Evolutionary conservation across 2,329 filamentous ascomycete genomes (phyloP), one percentile per base, ranked within the genome.

Genomic region (Penicillium sp.): DNA sequence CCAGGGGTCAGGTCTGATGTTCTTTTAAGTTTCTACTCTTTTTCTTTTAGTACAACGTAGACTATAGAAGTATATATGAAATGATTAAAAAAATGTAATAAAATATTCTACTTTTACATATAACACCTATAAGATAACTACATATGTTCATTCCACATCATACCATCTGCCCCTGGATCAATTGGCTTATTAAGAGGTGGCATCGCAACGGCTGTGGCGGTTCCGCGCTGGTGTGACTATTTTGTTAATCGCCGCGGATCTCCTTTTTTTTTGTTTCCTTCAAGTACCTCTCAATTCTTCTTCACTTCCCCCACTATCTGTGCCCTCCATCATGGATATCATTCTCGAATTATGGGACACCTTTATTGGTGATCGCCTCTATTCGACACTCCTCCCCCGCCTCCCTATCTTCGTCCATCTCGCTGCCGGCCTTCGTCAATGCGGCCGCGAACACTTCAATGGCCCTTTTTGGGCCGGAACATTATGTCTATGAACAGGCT

Each of bases 261-360:
- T 50, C 46, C 37, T 66, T 44, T 58, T 35, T 35, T 61, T 57
- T 52, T 31, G 10, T 51, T 54, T 58, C 50, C 37, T 26, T 51
- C 41, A 50, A 47, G 31, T 55, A 51, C 47, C 47, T 28, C 37
- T 16, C 35, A 43, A 28, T 30, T 37, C 31, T 12, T 16, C 25
- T 26, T 35, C 37, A 14, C 6, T 40, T 26, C 14, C 54, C 37
- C 50, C 31, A 47, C 45, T 37, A 43, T 31, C 36, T 41, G 45
- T 42, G 25, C 14, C 26, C 25, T 37, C 16, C 54, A 59, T 72
- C 74, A 97, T 97, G 93, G 93, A 97, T 81, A 85, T 97, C 77
- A 85, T 94, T 43, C 88, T 97, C 63, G 92, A 97, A 76, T 67
- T 92, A 57, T 83, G 85, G 75, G 93, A 97, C 77, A 90, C 87